These are phyloP conservation scores for Xerocomellus chrysenteron DNA, from an alignment of 768 basidiomycete genomes.

Conservation along the genomic window DNA sequence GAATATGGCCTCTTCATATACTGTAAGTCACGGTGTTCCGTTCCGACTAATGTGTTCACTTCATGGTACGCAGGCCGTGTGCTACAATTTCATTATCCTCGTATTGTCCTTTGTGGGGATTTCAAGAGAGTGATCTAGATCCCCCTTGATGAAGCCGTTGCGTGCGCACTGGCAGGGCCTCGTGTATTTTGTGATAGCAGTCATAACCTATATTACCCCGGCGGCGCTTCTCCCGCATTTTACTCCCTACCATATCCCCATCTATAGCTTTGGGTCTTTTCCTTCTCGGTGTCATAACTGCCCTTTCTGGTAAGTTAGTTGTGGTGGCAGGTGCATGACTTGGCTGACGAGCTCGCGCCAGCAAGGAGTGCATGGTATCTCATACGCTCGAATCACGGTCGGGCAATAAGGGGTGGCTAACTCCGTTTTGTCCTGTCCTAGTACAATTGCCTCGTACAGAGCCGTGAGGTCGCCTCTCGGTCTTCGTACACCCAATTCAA, in stretches of 20 bases:
- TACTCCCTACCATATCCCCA: not conserved
- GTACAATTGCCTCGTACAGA: conserved; percentile 17
- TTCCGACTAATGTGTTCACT: not conserved
- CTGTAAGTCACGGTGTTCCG: conserved; percentile 7
- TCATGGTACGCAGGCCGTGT: conserved; percentile 14
- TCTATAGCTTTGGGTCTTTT: conserved; percentile 11
- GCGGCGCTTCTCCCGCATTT: not conserved
- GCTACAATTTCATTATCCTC: conserved; percentile 22
- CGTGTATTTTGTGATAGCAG: conserved; percentile 18
- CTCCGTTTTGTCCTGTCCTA: not conserved
- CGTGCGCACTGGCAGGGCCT: conserved; percentile 22
- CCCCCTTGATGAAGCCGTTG: conserved; percentile 16
- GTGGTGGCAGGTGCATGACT: not conserved
- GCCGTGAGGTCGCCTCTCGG: conserved; percentile 19
- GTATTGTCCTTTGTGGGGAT: conserved; percentile 18
- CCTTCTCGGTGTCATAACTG: conserved; percentile 1
- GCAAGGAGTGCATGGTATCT: conserved; percentile 18
- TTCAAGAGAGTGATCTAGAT: conserved; percentile 13
- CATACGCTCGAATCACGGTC: too few species aligned
- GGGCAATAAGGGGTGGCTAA: not conserved
- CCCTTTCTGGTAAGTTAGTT: conserved; percentile 12
- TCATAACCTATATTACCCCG: conserved; percentile 18
- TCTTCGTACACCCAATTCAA: not conserved
- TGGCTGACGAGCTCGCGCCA: conserved; percentile 3
- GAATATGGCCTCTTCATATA: conserved; percentile 14